phyloP scores from a whole-genome alignment of 179 eudicot species.

The Nepenthes alata region DNA sequence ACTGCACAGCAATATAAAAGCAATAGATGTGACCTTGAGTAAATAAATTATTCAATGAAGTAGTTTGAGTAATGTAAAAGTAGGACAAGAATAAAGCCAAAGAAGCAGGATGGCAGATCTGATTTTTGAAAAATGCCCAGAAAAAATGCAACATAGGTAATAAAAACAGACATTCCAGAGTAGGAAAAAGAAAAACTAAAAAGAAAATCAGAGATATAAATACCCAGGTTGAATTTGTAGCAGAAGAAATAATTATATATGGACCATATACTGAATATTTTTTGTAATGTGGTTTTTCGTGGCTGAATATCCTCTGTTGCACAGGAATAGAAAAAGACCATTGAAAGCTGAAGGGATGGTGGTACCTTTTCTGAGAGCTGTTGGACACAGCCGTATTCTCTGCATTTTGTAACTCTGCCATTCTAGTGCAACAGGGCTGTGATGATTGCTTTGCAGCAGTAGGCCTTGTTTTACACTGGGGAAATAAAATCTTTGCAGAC shows the following conservation, averaged over 20 bases:
- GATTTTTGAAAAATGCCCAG: no score
- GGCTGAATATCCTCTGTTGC: conserved; percentile 44
- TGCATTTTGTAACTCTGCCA: conserved; percentile 22
- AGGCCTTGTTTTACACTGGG: conserved; percentile 20
- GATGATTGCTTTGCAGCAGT: conserved; percentile 38
- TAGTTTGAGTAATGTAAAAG: no score
- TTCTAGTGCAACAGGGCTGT: conserved; percentile 40
- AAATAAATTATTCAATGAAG: no score
- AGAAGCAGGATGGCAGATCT: no score
- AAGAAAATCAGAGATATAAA: no score
- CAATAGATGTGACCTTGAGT: no score
- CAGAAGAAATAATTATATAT: conserved; percentile 17
- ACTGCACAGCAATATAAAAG: no score
- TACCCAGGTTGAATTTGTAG: background rate
- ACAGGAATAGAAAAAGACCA: background rate
- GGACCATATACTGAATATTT: conserved; percentile 37
- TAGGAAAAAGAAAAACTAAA: no score
- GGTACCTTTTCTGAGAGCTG: conserved; percentile 80
- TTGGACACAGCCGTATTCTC: conserved; percentile 53
- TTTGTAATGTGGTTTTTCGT: background rate
- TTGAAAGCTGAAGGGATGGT: conserved; percentile 1
- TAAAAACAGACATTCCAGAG: no score
- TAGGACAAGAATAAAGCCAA: no score
- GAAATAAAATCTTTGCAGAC: conserved; percentile 9
- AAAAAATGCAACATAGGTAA: no score